Percentiles rank a stretch among this genome's conserved stretches.
These are phyloP conservation scores for Neofusicoccum laricinum DNA, from an alignment of 2,329 filamentous ascomycete genomes.

Conservation along the genomic window DNA sequence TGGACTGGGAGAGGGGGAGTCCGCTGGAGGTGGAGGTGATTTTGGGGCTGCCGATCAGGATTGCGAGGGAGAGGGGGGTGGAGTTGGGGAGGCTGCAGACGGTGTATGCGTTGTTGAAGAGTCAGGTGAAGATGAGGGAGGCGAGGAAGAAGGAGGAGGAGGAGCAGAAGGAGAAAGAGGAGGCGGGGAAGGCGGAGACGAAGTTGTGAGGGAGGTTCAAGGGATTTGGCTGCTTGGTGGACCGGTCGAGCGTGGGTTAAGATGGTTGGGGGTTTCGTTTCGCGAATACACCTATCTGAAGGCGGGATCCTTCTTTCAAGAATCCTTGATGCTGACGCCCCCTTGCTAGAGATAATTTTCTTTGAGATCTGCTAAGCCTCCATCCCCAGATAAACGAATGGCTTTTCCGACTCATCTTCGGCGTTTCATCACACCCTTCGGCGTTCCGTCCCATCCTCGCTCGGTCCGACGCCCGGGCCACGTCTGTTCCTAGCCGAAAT, in stretches of 20 bases:
- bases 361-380: no score
- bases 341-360: no score
- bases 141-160: slow-evolving; percentile 22
- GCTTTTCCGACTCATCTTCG: no score
- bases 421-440: neutral
- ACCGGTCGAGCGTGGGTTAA: no score
- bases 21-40: slow-evolving; percentile 52
- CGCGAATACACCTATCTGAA: no score
- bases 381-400: no score
- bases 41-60: slow-evolving; percentile 44
- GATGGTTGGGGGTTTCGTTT: no score
- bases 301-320: no score
- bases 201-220: neutral
- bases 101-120: slow-evolving; percentile 64
- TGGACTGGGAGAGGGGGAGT: slow-evolving; percentile 43
- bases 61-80: slow-evolving; percentile 41
- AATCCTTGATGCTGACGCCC: no score
- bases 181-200: neutral
- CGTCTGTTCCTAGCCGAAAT: neutral
- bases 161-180: neutral
- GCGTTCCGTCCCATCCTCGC: neutral
- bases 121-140: slow-evolving; percentile 57
- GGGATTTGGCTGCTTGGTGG: neutral
- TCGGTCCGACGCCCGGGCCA: neutral
- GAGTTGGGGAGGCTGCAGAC: slow-evolving; percentile 66